Evolutionary conservation across 768 basidiomycete species (phyloP).

Genomic region (Leccinellum luteum): DNA sequence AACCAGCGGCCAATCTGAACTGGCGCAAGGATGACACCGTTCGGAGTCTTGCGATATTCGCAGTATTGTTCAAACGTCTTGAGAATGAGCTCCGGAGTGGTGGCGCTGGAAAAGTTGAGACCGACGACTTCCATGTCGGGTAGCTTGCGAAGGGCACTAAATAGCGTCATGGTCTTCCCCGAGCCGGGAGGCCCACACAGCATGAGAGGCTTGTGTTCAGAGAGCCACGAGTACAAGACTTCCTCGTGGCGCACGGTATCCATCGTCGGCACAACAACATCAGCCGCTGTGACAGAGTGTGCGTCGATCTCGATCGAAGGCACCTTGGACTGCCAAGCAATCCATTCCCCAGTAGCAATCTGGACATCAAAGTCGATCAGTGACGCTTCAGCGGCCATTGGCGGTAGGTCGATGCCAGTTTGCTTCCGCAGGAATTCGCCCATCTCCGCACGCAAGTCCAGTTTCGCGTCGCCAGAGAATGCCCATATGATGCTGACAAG

Average conservation of each 20-base stretch:
- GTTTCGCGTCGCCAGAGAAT: slow-evolving; percentile 93
- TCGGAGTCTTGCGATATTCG: slow-evolving; percentile 97
- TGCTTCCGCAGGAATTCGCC: slow-evolving; percentile 83
- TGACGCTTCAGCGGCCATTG: slow-evolving; percentile 69
- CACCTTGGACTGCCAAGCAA: slow-evolving; percentile 87
- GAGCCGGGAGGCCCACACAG: slow-evolving; percentile 99
- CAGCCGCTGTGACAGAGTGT: slow-evolving; percentile 91
- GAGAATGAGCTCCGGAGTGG: slow-evolving; percentile 94
- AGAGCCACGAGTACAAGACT: slow-evolving; percentile 97
- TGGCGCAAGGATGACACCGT: slow-evolving; percentile 94
- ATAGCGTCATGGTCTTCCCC: slow-evolving; percentile 99
- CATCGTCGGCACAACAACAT: slow-evolving; percentile 96
- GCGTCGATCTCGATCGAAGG: slow-evolving; percentile 97
- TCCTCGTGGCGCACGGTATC: slow-evolving; percentile 99
- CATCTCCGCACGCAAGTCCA: slow-evolving; percentile 85
- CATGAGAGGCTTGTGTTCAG: slow-evolving; percentile 97
- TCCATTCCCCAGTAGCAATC: slow-evolving; percentile 82
- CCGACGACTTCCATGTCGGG: slow-evolving; percentile 99
- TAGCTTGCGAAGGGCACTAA: slow-evolving; percentile 94
- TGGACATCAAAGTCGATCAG: slow-evolving; percentile 96
- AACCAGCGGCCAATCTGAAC: slow-evolving; percentile 96
- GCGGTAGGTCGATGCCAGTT: slow-evolving; percentile 88
- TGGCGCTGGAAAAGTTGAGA: slow-evolving; percentile 98
- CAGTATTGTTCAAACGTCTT: slow-evolving; percentile 99
- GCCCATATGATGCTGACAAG: slow-evolving; percentile 96